Evolutionary conservation across 192 early-diverging fungal species (phyloP), one percentile per base, ranked within the genome.

Genomic region (Coemansia sp.): DNA sequence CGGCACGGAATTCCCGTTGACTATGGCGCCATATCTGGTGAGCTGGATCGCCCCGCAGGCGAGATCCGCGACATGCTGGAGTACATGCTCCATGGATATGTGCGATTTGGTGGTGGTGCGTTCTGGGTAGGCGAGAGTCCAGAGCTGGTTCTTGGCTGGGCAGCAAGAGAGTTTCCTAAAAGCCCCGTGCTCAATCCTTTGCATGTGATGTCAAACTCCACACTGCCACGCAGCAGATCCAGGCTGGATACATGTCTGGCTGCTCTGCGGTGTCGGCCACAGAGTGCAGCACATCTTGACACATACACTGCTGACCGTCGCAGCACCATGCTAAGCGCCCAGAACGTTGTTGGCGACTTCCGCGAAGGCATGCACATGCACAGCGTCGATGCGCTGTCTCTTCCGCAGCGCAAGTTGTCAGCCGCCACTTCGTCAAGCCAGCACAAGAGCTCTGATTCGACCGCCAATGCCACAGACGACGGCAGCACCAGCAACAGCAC

Each of bases 31-130:
- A 51, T 76, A 9, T 61, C 73, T 5, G 56, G 46, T 12, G 71
- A 76, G 26, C 59, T 73, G 21, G 66, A 65, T 8, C 73, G 78
- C 43, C 41, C 78, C 8, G 32, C 52, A 0, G 45, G 45, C 11
- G 78, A 73, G 4, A 61, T 81, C 15, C 42, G 63, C 51, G 73
- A 81, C 40, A 81, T 81, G 78, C 78, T 81, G 12, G 78, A 76
- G 57, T 66, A 76, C 67, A 69, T 72, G 61, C 67, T 81, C 2
- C 70, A 72, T 61, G 74, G 73, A 9, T 76, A 76, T 26, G 69
- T 61, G 47, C 73, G 67, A 26, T 76, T 81, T 73, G 76, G 76
- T 19, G 68, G 69, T 32, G 51, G 65, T 13, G 60, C 74, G 6
- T 70, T 39, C 45, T 81, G 78, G 78, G 74, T 60, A 5, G 68